Conservation (phyloP, 2,329 filamentous ascomycete genomes). For the Pyricularia pennisetigena region DNA sequence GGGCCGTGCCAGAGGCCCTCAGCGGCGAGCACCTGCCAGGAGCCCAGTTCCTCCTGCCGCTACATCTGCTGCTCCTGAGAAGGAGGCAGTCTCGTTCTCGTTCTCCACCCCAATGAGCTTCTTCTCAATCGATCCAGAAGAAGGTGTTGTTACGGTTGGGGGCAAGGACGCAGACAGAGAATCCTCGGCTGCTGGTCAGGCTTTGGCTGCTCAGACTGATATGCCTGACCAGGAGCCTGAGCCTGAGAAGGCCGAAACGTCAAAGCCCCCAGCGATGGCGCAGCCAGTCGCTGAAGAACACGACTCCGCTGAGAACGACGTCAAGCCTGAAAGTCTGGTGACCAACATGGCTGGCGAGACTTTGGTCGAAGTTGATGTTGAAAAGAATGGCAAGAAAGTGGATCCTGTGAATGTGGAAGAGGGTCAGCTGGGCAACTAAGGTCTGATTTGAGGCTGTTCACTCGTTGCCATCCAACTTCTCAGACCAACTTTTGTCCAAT, state of each 20-base stretch:
- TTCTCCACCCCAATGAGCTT: conserved; percentile 37
- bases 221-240: conserved; percentile 5
- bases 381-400: conserved; percentile 3
- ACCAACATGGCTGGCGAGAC: conserved; percentile 9
- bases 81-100: conserved; percentile 29
- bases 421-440: not conserved
- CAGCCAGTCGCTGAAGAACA: not conserved
- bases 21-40: conserved; percentile 33
- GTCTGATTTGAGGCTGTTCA: not conserved
- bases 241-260: conserved; percentile 4
- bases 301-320: not conserved
- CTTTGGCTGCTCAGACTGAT: conserved; percentile 5
- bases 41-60: conserved; percentile 18
- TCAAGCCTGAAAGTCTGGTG: conserved; percentile 10
- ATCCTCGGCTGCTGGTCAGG: conserved; percentile 11
- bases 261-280: not conserved
- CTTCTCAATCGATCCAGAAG: conserved; percentile 42
- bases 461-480: not conserved
- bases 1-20: conserved; percentile 78
- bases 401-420: conserved; percentile 4
- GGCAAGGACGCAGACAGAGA: conserved; percentile 4
- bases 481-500: not conserved
- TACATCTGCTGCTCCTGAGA: conserved; percentile 17
- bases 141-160: conserved; percentile 32
- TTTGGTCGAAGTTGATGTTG: conserved; percentile 4